Conservation (phyloP, 2,329 filamentous ascomycete species). For the Xylogone sp. region DNA sequence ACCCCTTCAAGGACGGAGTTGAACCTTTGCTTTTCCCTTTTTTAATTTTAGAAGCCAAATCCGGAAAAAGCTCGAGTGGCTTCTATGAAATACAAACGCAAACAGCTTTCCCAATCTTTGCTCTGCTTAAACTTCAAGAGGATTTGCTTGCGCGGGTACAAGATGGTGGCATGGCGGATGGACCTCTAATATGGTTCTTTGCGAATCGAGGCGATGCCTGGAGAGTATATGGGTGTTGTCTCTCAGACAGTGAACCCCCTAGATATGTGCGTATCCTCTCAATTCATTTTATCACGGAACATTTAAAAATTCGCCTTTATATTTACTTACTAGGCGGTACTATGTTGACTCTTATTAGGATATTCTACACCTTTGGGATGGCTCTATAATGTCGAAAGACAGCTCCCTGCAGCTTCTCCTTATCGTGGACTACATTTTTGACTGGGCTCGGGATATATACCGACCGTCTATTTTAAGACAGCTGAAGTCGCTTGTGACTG, state of each 20-base stretch:
- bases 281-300: no score
- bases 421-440: constrained; percentile 27
- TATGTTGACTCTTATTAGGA: constrained; percentile 10
- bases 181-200: constrained; percentile 9
- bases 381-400: constrained; percentile 17
- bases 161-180: not conserved
- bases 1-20: constrained; percentile 8
- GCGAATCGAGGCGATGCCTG: constrained; percentile 7
- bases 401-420: constrained; percentile 24
- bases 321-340: constrained; percentile 2
- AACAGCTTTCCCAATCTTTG: constrained; percentile 20
- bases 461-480: constrained; percentile 13
- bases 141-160: constrained; percentile 4
- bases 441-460: constrained; percentile 28
- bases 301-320: no score
- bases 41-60: constrained; percentile 23
- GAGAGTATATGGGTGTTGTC: constrained; percentile 3
- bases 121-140: constrained; percentile 19
- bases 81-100: constrained; percentile 18
- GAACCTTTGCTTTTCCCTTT: constrained; percentile 20
- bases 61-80: constrained; percentile 9
- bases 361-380: constrained; percentile 20
- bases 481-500: constrained; percentile 9
- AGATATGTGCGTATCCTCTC: no score
- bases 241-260: no score